Base-by-base conservation (phyloP, 2,329 filamentous ascomycete species). In the Ophiostoma australiae region DNA sequence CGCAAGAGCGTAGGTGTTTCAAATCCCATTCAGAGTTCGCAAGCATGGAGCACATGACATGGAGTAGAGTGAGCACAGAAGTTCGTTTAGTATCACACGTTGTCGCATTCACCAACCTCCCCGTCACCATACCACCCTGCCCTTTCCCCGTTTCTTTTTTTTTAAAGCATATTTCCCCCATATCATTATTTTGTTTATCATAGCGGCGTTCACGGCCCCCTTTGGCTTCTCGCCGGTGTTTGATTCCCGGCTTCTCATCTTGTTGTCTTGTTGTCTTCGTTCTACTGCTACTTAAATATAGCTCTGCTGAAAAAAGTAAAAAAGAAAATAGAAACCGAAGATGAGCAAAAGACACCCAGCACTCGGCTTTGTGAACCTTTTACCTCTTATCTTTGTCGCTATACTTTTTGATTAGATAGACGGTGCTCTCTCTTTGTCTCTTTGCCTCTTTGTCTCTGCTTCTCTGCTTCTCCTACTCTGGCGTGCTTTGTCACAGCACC, bases 1-100 rank as follows among this genome's bases (percentile, higher is more conserved):
- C 78, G 96, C 92, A 83, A 89, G 95, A 97, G 95, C 94, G 95
- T 99, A 98, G 94, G 96, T 99, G 80, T 81, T 79, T 33, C 58
- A 66, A n/a, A 31, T 23, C 13, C 37, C 20, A 23, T 39, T 17
- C 15, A 17, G n/a, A 10, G 33, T 37, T 23, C 27, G 67, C 35
- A 44, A 67, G 27, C 33, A 20, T 27, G 27, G 66, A 68, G 66
- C 27, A 35, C 4, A 63, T 20, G 44, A 11, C 1, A 23, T n/a
- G 52, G 23, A 33, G 58, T 63, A 27, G 58, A 35, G 52, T 6
- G 58, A 33, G 52, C 27, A 20, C 52, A 20, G 17, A 48, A 20
- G 44, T 7, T 48, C 17, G 17, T 48, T 17, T 48, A 48, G 15
- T n/a, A 20, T 48, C 8, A 5, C 2, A 10, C 44, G 17, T 48